Percentiles rank a stretch among this genome's conserved stretches.
These are phyloP conservation scores for Angophora floribunda DNA, from an alignment of 345 rosid genomes.

Conservation along the genomic window DNA sequence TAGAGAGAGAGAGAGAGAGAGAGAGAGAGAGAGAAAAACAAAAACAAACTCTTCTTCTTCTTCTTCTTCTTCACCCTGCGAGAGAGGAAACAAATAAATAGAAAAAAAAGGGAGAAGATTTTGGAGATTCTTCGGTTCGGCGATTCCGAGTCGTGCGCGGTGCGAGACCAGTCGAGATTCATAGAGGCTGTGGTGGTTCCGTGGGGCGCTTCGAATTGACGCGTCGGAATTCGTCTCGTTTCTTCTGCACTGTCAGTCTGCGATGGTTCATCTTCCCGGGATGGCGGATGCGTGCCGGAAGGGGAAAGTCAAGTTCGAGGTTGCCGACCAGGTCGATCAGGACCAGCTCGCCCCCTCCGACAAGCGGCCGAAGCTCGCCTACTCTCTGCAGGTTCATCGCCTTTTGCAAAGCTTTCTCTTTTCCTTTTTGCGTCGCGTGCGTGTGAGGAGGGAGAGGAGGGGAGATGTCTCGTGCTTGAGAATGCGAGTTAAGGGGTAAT, in stretches of 20 bases:
- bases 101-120: not conserved
- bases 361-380: slow-evolving; percentile 28
- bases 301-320: slow-evolving; percentile 21
- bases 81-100: not conserved
- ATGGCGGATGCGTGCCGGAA: slow-evolving; percentile 19
- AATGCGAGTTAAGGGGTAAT: not conserved
- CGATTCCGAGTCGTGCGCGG: not conserved
- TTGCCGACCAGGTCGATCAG: slow-evolving; percentile 16
- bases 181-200: not conserved
- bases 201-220: not conserved
- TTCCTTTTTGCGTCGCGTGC: not conserved
- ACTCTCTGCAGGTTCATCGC: slow-evolving; percentile 12
- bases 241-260: not conserved
- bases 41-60: not conserved
- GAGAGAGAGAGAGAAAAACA: not conserved
- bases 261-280: slow-evolving; percentile 48
- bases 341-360: slow-evolving; percentile 15
- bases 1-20: not conserved
- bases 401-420: not conserved
- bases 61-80: not conserved
- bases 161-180: not conserved
- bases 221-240: not conserved
- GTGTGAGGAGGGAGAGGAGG: not conserved
- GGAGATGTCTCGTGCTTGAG: not conserved
- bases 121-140: not conserved